These are phyloP conservation scores for Sarocladium oryzae DNA, from an alignment of 2,329 filamentous ascomycete genomes.

Conservation along the genomic window DNA sequence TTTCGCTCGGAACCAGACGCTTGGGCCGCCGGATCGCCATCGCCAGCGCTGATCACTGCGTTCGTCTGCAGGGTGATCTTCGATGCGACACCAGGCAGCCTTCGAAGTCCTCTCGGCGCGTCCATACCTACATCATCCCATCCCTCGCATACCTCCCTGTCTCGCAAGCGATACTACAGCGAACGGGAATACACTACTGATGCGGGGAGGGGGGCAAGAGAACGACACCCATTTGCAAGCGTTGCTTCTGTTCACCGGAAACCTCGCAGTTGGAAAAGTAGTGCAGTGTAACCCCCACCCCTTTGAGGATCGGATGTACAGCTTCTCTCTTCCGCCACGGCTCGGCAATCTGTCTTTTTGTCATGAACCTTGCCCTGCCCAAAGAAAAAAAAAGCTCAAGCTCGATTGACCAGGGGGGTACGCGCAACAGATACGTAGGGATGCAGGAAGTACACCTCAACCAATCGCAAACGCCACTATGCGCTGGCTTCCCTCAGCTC, in stretches of 20 bases:
- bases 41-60: constrained; percentile 3
- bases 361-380: background rate
- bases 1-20: background rate
- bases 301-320: too few relatives aligned
- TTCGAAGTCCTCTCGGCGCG: background rate
- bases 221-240: background rate
- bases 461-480: too few relatives aligned
- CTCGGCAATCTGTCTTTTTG: background rate
- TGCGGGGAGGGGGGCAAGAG: too few relatives aligned
- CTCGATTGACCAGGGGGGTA: too few relatives aligned
- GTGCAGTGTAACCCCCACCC: too few relatives aligned
- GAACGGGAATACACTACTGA: background rate
- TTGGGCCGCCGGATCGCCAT: constrained; percentile 4
- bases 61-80: constrained; percentile 1
- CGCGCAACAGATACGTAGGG: too few relatives aligned
- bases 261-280: too few relatives aligned
- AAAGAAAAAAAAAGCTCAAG: too few relatives aligned
- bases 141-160: background rate
- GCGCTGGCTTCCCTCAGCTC: too few relatives aligned
- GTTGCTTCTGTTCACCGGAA: constrained; percentile 1
- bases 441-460: too few relatives aligned
- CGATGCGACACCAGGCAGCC: background rate
- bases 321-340: background rate
- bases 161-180: background rate
- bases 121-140: too few relatives aligned